Conservation (phyloP, 2,329 filamentous ascomycete species). For the Trichoderma hamatum region DNA sequence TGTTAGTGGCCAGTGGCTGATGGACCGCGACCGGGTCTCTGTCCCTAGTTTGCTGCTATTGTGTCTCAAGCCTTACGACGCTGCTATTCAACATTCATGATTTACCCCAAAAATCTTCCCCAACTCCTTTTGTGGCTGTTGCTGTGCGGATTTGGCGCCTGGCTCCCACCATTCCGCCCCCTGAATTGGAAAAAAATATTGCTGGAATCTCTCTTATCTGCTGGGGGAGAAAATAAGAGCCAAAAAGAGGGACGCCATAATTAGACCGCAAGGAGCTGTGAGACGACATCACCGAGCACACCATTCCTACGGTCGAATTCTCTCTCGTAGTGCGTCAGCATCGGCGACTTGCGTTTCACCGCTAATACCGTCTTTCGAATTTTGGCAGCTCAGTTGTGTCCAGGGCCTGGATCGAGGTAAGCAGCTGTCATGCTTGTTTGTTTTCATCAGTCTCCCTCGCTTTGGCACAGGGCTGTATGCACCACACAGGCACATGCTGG, state of each 20-base stretch:
- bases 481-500: not conserved
- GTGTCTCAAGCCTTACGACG: conserved; percentile 9
- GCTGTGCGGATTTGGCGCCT: conserved; percentile 7
- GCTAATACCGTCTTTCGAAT: not conserved
- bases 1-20: conserved; percentile 4
- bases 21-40: conserved; percentile 23
- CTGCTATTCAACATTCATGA: conserved; percentile 29
- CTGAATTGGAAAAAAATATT: conserved; percentile 1
- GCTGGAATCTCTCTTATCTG: conserved; percentile 6
- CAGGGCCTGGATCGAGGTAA: not conserved
- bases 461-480: conserved; percentile 14
- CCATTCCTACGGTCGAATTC: conserved; percentile 1
- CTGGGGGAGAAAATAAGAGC: not conserved
- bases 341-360: not conserved
- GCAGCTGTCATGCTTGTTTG: not conserved
- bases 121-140: conserved; percentile 30
- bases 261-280: not conserved
- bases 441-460: not conserved
- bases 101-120: conserved; percentile 27
- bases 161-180: not conserved
- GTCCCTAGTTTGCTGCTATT: conserved; percentile 5
- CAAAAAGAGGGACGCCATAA: not conserved
- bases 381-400: not conserved
- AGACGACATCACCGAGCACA: not conserved
- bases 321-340: conserved; percentile 17